Percentiles rank a stretch among this genome's conserved stretches.
phyloP scores from a whole-genome alignment of 2,329 filamentous ascomycete genomes.

The Zymoseptoria passerinii region DNA sequence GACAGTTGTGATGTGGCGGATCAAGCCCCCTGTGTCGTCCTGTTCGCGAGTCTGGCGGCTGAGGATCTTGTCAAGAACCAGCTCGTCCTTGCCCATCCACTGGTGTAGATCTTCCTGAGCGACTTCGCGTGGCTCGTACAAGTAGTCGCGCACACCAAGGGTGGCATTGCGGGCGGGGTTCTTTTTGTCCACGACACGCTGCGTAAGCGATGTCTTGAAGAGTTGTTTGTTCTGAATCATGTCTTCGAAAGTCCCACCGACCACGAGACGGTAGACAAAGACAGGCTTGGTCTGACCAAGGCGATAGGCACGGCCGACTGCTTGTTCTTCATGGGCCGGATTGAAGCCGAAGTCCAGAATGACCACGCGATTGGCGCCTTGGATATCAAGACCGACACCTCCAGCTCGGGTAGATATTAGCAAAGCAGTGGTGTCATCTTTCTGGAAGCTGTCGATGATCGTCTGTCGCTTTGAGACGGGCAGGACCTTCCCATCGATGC shows the following conservation, averaged over 20 bases:
- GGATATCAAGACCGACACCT: conserved; percentile 75
- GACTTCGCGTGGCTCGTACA: conserved; percentile 51
- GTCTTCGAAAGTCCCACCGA: conserved; percentile 72
- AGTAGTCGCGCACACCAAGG: conserved; percentile 44
- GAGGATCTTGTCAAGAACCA: conserved; percentile 55
- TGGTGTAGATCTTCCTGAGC: conserved; percentile 40
- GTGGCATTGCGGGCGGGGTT: conserved; percentile 61
- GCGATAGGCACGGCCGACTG: conserved; percentile 76
- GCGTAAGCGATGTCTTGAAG: conserved; percentile 75
- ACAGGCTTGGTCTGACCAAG: conserved; percentile 74
- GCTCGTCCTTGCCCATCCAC: conserved; percentile 51
- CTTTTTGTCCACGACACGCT: conserved; percentile 74
- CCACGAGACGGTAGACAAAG: conserved; percentile 73
- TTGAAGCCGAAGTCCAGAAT: conserved; percentile 81
- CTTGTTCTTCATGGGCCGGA: conserved; percentile 74
- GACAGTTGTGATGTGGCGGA: conserved; percentile 27
- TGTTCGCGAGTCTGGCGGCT: conserved; percentile 41
- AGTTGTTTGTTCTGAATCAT: conserved; percentile 63
- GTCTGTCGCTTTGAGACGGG: conserved; percentile 49
- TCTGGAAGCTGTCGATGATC: conserved; percentile 62
- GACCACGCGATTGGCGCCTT: conserved; percentile 74
- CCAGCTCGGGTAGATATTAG: conserved; percentile 79
- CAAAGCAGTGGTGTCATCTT: conserved; percentile 48
- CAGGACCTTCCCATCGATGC: conserved; percentile 60
- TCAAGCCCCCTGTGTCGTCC: conserved; percentile 50